A percentile compares a stretch with the other conserved stretches of the same genome.
Conservation (phyloP, 2,329 filamentous ascomycete species). For the Epichloe coenophiala region DNA sequence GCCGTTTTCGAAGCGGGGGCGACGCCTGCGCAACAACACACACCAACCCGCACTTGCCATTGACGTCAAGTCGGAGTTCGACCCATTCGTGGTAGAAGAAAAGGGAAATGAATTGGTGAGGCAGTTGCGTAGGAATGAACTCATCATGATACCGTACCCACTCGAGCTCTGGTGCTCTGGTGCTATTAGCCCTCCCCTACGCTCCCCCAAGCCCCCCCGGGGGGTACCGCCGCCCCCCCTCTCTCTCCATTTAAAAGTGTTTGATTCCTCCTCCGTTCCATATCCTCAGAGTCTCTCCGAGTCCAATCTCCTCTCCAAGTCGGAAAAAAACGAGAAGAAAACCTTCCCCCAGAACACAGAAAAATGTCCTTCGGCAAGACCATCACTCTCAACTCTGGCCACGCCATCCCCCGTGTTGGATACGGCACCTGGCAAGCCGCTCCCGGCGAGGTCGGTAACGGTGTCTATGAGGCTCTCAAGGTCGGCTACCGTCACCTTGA, state of each 20-base stretch:
- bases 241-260: not conserved
- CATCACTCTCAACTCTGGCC: constrained; percentile 49
- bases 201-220: not conserved
- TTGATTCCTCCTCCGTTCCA: not conserved
- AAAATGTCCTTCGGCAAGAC: constrained; percentile 42
- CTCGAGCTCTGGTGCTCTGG: not conserved
- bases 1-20: not conserved
- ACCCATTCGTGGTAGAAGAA: not conserved
- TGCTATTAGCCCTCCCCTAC: not conserved
- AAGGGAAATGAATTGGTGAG: not conserved
- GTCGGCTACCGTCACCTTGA: constrained; percentile 51
- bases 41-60: not conserved
- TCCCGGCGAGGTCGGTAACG: constrained; percentile 49
- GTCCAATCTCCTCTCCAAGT: not conserved
- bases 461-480: constrained; percentile 50
- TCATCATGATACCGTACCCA: constrained; percentile 5
- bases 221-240: not conserved
- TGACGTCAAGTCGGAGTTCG: not conserved
- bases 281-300: not conserved
- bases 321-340: not conserved
- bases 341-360: not conserved
- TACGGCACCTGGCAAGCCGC: constrained; percentile 55
- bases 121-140: not conserved
- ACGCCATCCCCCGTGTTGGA: constrained; percentile 51
- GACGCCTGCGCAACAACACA: not conserved